These are phyloP conservation scores for Scytalidium lignicola DNA, from an alignment of 2,329 filamentous ascomycete species.

Conservation along the genomic window DNA sequence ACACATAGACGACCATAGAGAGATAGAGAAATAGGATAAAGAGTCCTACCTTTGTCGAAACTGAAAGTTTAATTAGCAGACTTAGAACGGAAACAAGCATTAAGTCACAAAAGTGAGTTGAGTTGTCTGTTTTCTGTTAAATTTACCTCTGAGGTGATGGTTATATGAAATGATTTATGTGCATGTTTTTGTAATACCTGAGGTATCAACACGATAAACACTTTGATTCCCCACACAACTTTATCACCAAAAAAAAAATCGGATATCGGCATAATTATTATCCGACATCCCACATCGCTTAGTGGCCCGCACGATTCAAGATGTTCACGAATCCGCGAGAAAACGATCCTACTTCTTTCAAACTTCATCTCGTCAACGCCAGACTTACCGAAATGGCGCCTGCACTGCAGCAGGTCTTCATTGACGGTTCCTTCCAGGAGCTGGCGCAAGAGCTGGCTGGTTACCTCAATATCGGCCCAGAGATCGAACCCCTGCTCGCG, in stretches of 20 bases:
- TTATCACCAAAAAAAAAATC: not conserved
- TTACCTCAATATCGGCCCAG: slow-evolving; percentile 73
- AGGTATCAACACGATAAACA: no score
- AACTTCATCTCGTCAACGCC: not conserved
- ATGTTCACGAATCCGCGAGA: not conserved
- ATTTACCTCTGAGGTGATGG: no score
- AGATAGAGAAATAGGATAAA: no score
- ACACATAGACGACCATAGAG: not conserved
- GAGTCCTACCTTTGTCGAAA: no score
- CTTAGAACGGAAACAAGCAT: no score
- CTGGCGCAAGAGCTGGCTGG: slow-evolving; percentile 91
- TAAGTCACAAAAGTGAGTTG: no score
- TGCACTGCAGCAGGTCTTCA: slow-evolving; percentile 49
- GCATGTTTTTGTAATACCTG: no score
- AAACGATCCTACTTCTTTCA: not conserved
- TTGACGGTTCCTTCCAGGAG: slow-evolving; percentile 93
- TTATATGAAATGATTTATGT: no score
- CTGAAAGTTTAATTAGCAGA: no score
- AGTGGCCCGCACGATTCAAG: not conserved
- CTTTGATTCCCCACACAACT: no score
- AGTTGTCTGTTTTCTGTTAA: no score
- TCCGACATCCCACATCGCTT: not conserved
- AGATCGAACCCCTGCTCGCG: slow-evolving; percentile 68
- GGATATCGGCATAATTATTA: not conserved
- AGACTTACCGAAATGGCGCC: slow-evolving; percentile 18